Evolutionary conservation across 2,329 filamentous ascomycete species (phyloP), one percentile per base, ranked within the genome.

Genomic region (Clonostachys chloroleuca): DNA sequence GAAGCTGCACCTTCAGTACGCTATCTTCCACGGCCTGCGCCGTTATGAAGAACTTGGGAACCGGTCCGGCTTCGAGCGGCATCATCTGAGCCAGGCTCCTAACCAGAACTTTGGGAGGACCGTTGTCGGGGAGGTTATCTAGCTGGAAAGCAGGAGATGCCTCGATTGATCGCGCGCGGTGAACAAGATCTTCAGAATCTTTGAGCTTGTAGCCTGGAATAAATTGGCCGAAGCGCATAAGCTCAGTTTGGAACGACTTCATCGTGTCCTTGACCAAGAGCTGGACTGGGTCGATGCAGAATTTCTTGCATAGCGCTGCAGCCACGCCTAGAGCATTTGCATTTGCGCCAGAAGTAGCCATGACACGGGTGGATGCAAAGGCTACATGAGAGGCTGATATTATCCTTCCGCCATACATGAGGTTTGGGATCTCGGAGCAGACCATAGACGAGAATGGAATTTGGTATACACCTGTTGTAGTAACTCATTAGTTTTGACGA

Each of bases 21-120:
- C 54, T 56, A 10, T 52, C 44, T 40, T 52, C 49, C 12, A 54
- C 50, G 13, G 55, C 49, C 34, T 52, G 46, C 14, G 47, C 54
- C 2, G 52, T 54, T 12, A 56, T 42, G 13, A 40, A 39, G 40
- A 56, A 53, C 9, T 47, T 51, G 14, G 54, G 56, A 5, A 56
- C 49, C 8, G 37, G 40, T 9, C 53, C 54, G 6, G 43, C 53
- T 10, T 44, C 40, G 2, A 58, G 43, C 2, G 56, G 56, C 16
- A 58, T 51, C 54, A 58, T 56, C 46, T 58, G 56, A 3, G 56
- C 54, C 10, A 57, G 46, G 39, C 56, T 58, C 39, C 54, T 50
- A 2, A 52, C 50, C 3, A 58, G 46, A n/a, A 56, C 54, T 40
- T 56, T 56, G 7, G 56, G 53, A 5, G 54, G 56, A 2, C 54